phyloP scores from a whole-genome alignment of 2,329 filamentous ascomycete species.

The Colletotrichum viniferum region DNA sequence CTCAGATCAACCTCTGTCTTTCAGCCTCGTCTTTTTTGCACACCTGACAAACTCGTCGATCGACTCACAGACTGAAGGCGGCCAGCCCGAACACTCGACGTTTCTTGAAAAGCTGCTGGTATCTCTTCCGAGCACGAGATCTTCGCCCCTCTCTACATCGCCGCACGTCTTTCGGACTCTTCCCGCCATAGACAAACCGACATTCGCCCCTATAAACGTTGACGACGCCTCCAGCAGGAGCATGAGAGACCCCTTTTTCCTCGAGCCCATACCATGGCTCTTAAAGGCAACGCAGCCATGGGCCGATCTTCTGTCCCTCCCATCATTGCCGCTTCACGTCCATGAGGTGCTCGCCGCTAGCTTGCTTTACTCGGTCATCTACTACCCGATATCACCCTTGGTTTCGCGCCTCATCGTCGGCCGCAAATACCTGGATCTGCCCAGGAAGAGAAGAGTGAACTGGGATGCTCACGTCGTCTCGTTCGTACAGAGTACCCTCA shows the following conservation, averaged over 20 bases:
- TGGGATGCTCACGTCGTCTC: conserved; percentile 89
- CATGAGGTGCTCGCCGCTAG: conserved; percentile 76
- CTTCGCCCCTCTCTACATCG: neutral
- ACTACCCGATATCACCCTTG: conserved; percentile 68
- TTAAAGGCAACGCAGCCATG: conserved; percentile 64
- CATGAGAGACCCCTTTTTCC: conserved; percentile 78
- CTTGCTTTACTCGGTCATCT: conserved; percentile 71
- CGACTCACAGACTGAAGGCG: neutral
- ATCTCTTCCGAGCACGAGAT: neutral
- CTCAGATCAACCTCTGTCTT: neutral
- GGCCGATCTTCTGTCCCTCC: conserved; percentile 64
- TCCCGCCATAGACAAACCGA: neutral
- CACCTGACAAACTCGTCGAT: neutral
- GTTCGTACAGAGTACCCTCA: conserved; percentile 76
- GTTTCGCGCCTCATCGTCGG: conserved; percentile 69
- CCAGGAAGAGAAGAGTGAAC: conserved; percentile 69
- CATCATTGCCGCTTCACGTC: conserved; percentile 74
- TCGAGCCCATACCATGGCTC: conserved; percentile 64
- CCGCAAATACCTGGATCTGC: conserved; percentile 66
- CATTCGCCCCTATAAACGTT: neutral
- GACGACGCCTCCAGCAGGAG: conserved; percentile 20
- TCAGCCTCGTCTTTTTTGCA: neutral
- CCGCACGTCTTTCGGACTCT: neutral
- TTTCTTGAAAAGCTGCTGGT: neutral
- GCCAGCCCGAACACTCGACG: neutral